phyloP scores from a whole-genome alignment of 768 basidiomycete genomes.

The Coprinopsis cinerea region DNA sequence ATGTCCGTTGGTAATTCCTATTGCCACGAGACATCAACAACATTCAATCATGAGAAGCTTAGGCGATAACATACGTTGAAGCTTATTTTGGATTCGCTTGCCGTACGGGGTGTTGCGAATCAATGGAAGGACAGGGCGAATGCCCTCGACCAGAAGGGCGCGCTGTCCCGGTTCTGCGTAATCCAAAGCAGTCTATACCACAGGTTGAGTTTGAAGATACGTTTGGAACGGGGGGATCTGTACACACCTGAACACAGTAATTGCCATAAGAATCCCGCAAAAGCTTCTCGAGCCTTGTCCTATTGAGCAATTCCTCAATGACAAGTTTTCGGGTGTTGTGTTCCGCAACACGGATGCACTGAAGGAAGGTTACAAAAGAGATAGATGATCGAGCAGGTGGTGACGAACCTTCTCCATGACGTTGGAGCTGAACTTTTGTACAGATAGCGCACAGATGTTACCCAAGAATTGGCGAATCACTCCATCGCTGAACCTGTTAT shows the following conservation, averaged over 20 bases:
- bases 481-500: slow-evolving; percentile 95
- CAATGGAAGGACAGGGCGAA: slow-evolving; percentile 95
- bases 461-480: slow-evolving; percentile 97
- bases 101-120: slow-evolving; percentile 99
- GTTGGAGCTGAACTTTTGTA: slow-evolving; percentile 99
- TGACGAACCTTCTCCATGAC: slow-evolving; percentile 86
- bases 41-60: slow-evolving; percentile 47
- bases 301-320: slow-evolving; percentile 92
- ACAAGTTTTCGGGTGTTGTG: slow-evolving; percentile 90
- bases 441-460: slow-evolving; percentile 95
- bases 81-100: slow-evolving; percentile 97
- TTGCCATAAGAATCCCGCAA: slow-evolving; percentile 95
- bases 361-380: slow-evolving; percentile 5
- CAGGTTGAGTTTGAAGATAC: neutral
- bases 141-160: slow-evolving; percentile 89
- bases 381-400: slow-evolving; percentile 1
- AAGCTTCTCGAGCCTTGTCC: slow-evolving; percentile 90
- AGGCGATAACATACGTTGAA: slow-evolving; percentile 92
- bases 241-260: slow-evolving; percentile 81
- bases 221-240: neutral
- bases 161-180: slow-evolving; percentile 96
- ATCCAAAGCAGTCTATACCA: slow-evolving; percentile 84
- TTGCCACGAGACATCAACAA: slow-evolving; percentile 51
- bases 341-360: slow-evolving; percentile 92
- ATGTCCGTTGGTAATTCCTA: slow-evolving; percentile 41